Base-by-base conservation (phyloP, 805 yeast genomes). In the Yarrowia osloensis region DNA sequence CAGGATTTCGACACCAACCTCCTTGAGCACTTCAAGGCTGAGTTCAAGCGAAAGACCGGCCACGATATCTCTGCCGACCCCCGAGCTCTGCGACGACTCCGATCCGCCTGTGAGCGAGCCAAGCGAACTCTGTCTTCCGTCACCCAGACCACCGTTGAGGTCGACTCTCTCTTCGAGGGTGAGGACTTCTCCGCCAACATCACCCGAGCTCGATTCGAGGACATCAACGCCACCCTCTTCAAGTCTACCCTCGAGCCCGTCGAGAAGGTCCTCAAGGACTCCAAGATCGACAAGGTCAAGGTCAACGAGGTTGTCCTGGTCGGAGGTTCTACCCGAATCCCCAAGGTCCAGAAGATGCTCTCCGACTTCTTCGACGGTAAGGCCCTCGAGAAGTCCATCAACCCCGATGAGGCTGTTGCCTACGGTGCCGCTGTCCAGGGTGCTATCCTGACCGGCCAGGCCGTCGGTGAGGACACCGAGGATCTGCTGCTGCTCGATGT, bases 361-460 rank as follows among this genome's bases (percentile, higher is more conserved):
- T 88, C 96, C 71, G 97, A 92, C 83, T 92, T 86, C 90, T 92
- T 92, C 76, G 95, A 91, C 77, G 98, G 98, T 81, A 93, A 93
- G 86, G 93, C 91, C 82, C 90, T 91, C 80, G 95, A 91, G 84
- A 93, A 91, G 85, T 89, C 96, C 73, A 93, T 92, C 82, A 92
- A 92, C 92, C 98, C 98, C 74, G 98, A 92, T 85, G 98, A 92
- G 86, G 98, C 98, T 79, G 98, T 92, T 81, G 98, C 97, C 77
- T 91, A 91, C 86, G 98, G 98, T 88, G 98, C 98, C 77, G 98
- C 98, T 77, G 98, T 93, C 77, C 98, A 93, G 86, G 98, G 97
- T 85, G 98, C 98, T 79, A 91, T 94, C 84, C 86, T 93, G 82
- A 90, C 97, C 74, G 97, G 97, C 84, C 92, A 85, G 81, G 86